Evolutionary conservation across 202 grass and related monocot genomes (phyloP).

Genomic region (Schoenoplectus tabernaemontani): DNA sequence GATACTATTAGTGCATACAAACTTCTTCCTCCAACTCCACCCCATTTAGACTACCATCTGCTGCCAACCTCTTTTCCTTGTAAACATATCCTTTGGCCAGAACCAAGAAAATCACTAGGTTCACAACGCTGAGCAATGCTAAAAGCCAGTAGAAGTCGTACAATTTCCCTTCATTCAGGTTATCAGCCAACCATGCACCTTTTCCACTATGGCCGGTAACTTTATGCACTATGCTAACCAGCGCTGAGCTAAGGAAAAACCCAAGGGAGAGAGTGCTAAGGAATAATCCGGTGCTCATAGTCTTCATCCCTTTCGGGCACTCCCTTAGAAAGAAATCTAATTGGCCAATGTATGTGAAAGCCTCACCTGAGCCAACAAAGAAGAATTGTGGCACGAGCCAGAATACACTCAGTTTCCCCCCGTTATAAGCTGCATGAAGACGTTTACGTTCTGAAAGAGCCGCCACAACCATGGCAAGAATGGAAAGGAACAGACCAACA

Average conservation of each 20-base stretch:
- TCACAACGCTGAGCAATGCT: conserved; percentile 23
- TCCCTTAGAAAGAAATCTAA: conserved; percentile 67
- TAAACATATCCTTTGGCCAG: conserved; percentile 48
- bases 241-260: conserved; percentile 55
- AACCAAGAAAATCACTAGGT: conserved; percentile 26
- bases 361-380: conserved; percentile 54
- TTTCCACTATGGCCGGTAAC: conserved; percentile 21
- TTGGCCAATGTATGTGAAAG: conserved; percentile 66
- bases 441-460: conserved; percentile 41
- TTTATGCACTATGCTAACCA: conserved; percentile 44
- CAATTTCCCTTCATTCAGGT: conserved; percentile 51
- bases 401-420: conserved; percentile 37
- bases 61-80: conserved; percentile 44
- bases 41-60: conserved; percentile 7
- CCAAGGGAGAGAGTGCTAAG: conserved; percentile 60
- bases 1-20: neutral
- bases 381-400: conserved; percentile 54
- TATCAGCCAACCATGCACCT: conserved; percentile 42
- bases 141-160: conserved; percentile 73
- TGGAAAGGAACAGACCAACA: conserved; percentile 43
- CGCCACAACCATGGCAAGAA: conserved; percentile 47
- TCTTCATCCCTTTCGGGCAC: conserved; percentile 67
- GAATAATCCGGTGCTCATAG: conserved; percentile 74
- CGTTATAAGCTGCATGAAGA: neutral
- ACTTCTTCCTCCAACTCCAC: conserved; percentile 30